Percentiles rank a stretch among this genome's conserved stretches.
Evolutionary conservation across 768 basidiomycete genomes (phyloP).

Genomic region (Hypholoma sublateritium): DNA sequence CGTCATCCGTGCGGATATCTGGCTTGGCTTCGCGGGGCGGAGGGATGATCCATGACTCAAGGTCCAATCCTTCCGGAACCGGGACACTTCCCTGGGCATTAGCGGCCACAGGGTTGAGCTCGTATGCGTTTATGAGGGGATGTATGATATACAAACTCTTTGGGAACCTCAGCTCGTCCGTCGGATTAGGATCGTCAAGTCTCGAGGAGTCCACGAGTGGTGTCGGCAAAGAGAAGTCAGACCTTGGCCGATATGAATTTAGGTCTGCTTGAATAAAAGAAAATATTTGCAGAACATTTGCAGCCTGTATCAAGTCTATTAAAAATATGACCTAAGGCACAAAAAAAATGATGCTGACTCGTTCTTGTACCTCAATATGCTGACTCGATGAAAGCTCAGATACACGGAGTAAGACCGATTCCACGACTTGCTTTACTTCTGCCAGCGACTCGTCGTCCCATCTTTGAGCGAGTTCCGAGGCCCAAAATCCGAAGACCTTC

Average conservation of each 20-base stretch:
- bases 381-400: constrained; percentile 55
- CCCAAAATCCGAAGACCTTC: constrained; percentile 89
- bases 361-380: constrained; percentile 90
- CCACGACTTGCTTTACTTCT: constrained; percentile 64
- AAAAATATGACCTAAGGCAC: neutral
- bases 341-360: constrained; percentile 51
- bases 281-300: constrained; percentile 74
- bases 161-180: constrained; percentile 63
- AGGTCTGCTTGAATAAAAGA: constrained; percentile 77
- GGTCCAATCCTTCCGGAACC: constrained; percentile 81
- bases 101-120: constrained; percentile 81
- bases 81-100: constrained; percentile 81
- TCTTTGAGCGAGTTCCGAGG: constrained; percentile 66
- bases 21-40: constrained; percentile 44
- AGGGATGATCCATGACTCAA: constrained; percentile 84
- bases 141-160: constrained; percentile 86
- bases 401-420: constrained; percentile 59
- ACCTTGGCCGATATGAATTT: constrained; percentile 47
- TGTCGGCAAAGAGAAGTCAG: constrained; percentile 24
- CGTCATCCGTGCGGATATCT: constrained; percentile 18
- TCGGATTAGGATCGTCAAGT: constrained; percentile 36
- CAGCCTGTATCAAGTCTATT: constrained; percentile 52
- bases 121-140: constrained; percentile 74
- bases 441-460: constrained; percentile 77
- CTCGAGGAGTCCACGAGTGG: constrained; percentile 35